Percentiles rank a stretch among this genome's conserved stretches.
These are phyloP conservation scores for Colletotrichum musicola DNA, from an alignment of 2,329 filamentous ascomycete genomes.

Conservation along the genomic window DNA sequence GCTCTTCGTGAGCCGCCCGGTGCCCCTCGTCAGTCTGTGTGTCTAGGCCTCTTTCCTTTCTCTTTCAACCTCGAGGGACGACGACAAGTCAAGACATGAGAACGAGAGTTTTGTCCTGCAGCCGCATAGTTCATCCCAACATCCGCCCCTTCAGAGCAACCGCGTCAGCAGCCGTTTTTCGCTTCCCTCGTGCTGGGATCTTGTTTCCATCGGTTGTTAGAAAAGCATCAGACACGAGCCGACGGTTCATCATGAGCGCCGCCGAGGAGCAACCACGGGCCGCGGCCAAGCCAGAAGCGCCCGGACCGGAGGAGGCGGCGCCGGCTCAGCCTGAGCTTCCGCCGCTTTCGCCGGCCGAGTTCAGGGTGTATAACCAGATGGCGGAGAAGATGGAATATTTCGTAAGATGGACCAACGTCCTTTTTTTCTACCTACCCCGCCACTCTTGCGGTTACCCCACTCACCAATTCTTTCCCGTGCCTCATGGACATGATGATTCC, in stretches of 20 bases:
- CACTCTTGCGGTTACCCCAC: neutral
- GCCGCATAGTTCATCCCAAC: conserved; percentile 12
- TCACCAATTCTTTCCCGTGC: neutral
- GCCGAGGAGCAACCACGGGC: conserved; percentile 13
- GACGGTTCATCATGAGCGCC: conserved; percentile 22
- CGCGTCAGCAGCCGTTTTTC: neutral
- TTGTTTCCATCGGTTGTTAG: too few species aligned
- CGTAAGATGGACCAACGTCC: conserved; percentile 57
- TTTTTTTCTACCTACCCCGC: neutral
- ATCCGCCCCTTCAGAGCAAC: neutral
- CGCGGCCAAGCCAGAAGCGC: neutral
- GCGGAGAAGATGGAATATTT: conserved; percentile 82
- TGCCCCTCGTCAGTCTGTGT: neutral
- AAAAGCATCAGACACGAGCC: neutral
- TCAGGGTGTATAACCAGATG: conserved; percentile 77
- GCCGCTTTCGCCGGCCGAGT: conserved; percentile 75
- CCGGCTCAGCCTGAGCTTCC: conserved; percentile 56
- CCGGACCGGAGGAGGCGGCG: neutral
- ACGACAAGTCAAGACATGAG: neutral
- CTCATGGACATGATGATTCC: too few species aligned
- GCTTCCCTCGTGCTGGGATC: too few species aligned
- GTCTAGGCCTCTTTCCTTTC: too few species aligned
- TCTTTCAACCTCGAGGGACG: too few species aligned
- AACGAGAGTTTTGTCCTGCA: neutral
- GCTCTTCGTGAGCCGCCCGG: neutral